A percentile compares a stretch with the other conserved stretches of the same genome.
Evolutionary conservation across 768 basidiomycete genomes (phyloP).

Genomic region (Trametes punicea): DNA sequence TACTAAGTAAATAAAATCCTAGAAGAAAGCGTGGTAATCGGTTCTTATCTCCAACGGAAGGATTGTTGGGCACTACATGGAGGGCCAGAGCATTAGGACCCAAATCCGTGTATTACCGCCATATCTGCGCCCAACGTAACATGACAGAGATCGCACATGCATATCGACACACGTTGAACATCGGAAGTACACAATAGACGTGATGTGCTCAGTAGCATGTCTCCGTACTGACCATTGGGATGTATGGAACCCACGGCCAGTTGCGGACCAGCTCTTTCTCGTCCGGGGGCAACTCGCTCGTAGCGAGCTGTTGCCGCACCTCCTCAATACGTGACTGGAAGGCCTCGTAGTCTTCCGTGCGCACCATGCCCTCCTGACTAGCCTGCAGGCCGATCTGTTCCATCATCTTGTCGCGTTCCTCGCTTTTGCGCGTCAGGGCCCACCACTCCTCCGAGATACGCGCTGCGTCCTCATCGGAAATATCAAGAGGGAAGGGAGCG

Average conservation of each 20-base stretch:
- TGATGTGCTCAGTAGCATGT: not conserved
- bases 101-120: no score
- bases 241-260: not conserved
- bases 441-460: not conserved
- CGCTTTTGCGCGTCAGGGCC: not conserved
- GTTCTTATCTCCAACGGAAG: no score
- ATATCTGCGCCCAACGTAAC: not conserved
- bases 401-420: not conserved
- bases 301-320: not conserved
- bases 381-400: not conserved
- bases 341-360: not conserved
- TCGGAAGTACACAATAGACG: not conserved
- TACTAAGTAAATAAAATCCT: no score
- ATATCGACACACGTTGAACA: not conserved
- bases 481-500: conserved; percentile 2
- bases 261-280: not conserved
- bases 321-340: not conserved
- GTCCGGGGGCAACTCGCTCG: not conserved
- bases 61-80: no score
- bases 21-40: no score
- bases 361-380: not conserved
- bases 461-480: not conserved
- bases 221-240: not conserved
- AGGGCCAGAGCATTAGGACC: no score
- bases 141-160: not conserved